phyloP scores from a whole-genome alignment of 176 grass and related monocot genomes.

The Cenchrus purpureus region DNA sequence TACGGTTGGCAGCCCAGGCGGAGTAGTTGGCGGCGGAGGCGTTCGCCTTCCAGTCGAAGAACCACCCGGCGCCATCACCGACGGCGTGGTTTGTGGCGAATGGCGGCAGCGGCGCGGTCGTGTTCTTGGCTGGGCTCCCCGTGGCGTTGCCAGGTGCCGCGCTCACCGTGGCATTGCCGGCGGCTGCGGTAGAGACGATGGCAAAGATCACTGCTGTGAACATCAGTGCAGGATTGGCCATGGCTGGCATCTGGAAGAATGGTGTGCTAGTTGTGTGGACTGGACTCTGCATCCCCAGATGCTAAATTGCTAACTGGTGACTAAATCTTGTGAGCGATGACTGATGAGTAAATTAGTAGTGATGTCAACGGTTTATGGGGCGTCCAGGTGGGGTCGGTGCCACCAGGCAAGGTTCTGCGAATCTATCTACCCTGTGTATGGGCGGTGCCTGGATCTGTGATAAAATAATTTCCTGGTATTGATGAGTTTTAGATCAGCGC shows the following conservation, averaged over 20 bases:
- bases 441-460: constrained; percentile 31
- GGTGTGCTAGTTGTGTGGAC: neutral
- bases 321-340: neutral
- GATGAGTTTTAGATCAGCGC: neutral
- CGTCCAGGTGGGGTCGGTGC: constrained; percentile 32
- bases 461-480: neutral
- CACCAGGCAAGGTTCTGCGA: neutral
- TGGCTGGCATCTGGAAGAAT: neutral
- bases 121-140: neutral
- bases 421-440: neutral
- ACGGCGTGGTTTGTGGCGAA: constrained; percentile 65
- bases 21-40: constrained; percentile 65
- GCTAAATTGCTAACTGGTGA: neutral
- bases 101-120: constrained; percentile 6
- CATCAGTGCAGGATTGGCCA: neutral
- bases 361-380: constrained; percentile 8
- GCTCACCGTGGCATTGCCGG: constrained; percentile 2
- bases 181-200: neutral
- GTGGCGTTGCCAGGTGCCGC: neutral
- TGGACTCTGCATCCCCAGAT: neutral
- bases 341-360: neutral
- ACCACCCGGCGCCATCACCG: constrained; percentile 64
- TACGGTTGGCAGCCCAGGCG: constrained; percentile 60
- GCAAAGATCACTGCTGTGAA: neutral
- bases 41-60: constrained; percentile 64